A percentile compares a stretch with the other conserved stretches of the same genome.
phyloP scores from a whole-genome alignment of 495 filamentous ascomycete genomes.

The Haplographium delicatum region DNA sequence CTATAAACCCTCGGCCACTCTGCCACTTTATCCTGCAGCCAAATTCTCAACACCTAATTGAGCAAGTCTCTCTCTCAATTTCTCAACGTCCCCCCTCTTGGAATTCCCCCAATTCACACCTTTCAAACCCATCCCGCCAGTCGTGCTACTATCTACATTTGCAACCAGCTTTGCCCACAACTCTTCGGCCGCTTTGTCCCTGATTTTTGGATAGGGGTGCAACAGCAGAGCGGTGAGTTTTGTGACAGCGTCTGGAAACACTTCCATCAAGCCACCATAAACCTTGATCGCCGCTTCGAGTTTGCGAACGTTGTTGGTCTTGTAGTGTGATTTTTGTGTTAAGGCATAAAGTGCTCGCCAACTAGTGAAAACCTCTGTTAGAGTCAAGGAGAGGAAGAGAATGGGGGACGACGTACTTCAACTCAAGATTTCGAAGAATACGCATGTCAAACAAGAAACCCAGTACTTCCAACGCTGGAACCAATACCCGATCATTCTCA shows the following conservation, averaged over 20 bases:
- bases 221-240: constrained; percentile 55
- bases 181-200: constrained; percentile 38
- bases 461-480: constrained; percentile 70
- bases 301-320: constrained; percentile 70
- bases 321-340: constrained; percentile 75
- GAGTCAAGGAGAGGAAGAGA: not conserved
- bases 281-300: constrained; percentile 71
- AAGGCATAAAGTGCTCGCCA: constrained; percentile 58
- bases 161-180: constrained; percentile 33
- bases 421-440: constrained; percentile 18
- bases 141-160: too few relatives aligned
- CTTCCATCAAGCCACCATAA: constrained; percentile 58
- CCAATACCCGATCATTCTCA: constrained; percentile 60
- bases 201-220: constrained; percentile 60
- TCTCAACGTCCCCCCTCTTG: constrained; percentile 3
- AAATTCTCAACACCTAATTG: too few relatives aligned
- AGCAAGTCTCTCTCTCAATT: not conserved
- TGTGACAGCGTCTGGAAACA: constrained; percentile 38
- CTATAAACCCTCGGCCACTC: too few relatives aligned
- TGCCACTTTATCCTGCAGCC: too few relatives aligned
- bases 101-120: constrained; percentile 22
- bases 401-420: constrained; percentile 7
- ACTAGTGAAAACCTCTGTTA: constrained; percentile 11
- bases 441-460: constrained; percentile 50
- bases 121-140: constrained; percentile 22